Evolutionary conservation across 2,329 filamentous ascomycete genomes (phyloP), one percentile per base, ranked within the genome.

Genomic region (Piedraia hortae): DNA sequence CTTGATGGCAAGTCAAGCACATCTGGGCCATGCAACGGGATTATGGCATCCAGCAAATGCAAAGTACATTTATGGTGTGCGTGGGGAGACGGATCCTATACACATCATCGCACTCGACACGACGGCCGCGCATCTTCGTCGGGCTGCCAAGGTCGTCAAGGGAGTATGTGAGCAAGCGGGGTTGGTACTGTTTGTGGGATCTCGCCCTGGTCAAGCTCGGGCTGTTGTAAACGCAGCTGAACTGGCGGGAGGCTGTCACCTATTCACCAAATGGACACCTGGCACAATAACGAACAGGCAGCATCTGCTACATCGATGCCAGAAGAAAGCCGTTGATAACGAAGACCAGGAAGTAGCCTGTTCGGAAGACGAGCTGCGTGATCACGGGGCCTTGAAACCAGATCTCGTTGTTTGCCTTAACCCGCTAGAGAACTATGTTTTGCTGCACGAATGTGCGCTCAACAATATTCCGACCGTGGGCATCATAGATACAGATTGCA

Each of bases 21-120:
- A 90, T 48, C 65, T 93, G 45, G 85, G 85, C 30, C 85, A 97
- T 50, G 62, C 73, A 38, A 82, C 72, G 1, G 74, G 74, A 29
- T 59, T 80, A 21, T 97, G 85, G 85, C 89, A 97, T 48, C 80
- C 85, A 6, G 68, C 65, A 23, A 97, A 93, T 51, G 69, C 78
- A 31, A 63, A 73, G 33, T 93, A 93, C 50, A 93, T 97, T 43
- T 80, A 74, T 43, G 85, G 85, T 35, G 62, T 89, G 29, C 61
- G 85, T 19, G 62, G 85, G 34, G 77, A 23, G 12, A 22, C 29
- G 6, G 27, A 31, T 12, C 36, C 38, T 5, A 39, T 42, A 10
- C 38, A 42, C 25, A 78, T 97, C 43, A 90, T 97, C 45, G 72
- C 70, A 6, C 65, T 93, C 3, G 85, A 97, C 43, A 59, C 65